These are phyloP conservation scores for Naganishia randhawae DNA, from an alignment of 768 basidiomycete genomes.

Conservation along the genomic window DNA sequence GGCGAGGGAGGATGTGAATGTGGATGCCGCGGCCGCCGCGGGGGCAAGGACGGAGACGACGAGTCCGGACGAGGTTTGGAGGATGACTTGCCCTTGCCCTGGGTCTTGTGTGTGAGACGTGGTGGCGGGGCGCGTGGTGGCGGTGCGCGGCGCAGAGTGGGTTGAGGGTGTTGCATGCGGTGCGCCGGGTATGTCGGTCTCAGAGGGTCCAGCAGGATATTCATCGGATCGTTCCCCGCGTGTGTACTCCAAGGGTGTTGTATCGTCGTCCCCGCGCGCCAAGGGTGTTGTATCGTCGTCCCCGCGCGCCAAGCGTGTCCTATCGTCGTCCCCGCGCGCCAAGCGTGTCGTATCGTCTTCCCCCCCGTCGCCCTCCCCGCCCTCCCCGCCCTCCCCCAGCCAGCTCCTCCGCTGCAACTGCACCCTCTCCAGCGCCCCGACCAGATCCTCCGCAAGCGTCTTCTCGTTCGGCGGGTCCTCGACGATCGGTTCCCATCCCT, in stretches of 20 bases:
- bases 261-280: too few relatives aligned
- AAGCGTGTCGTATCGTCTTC: neutral
- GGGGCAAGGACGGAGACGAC: slow-evolving; percentile 21
- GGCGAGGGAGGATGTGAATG: neutral
- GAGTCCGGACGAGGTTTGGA: slow-evolving; percentile 5
- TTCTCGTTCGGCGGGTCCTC: slow-evolving; percentile 84
- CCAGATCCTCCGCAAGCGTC: slow-evolving; percentile 83
- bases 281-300: too few relatives aligned
- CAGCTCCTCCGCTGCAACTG: slow-evolving; percentile 55
- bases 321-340: neutral
- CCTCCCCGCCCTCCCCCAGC: slow-evolving; percentile 59
- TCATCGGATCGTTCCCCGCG: too few relatives aligned
- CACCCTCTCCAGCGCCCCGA: slow-evolving; percentile 69
- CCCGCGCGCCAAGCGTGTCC: too few relatives aligned
- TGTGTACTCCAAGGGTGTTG: too few relatives aligned
- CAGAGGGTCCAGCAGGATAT: too few relatives aligned
- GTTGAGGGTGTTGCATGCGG: too few relatives aligned
- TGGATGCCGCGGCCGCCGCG: neutral
- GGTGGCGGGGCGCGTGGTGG: too few relatives aligned
- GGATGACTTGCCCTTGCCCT: neutral
- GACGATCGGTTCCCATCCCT: slow-evolving; percentile 86
- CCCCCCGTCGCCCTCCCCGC: neutral
- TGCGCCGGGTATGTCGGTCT: too few relatives aligned
- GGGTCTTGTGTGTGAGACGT: too few relatives aligned
- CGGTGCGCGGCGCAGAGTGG: too few relatives aligned